These are phyloP conservation scores for Naematelia aurantialba DNA, from an alignment of 768 basidiomycete species.

Conservation along the genomic window DNA sequence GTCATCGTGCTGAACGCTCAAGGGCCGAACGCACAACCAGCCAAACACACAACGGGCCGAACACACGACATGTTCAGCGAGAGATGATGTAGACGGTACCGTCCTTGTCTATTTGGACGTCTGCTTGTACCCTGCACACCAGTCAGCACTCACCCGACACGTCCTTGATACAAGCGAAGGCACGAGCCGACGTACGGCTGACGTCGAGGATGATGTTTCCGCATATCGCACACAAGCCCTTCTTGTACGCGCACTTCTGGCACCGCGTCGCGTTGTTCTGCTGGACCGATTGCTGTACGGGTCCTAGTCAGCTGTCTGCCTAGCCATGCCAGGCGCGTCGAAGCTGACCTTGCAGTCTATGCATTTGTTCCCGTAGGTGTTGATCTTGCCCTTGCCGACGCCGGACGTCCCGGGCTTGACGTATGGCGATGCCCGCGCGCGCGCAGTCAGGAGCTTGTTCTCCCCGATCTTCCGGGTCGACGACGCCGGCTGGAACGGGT, in stretches of 20 bases:
- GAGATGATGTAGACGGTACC: too few relatives aligned
- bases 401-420: conserved; percentile 21
- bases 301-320: conserved; percentile 4
- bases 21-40: conserved; percentile 3
- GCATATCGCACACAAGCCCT: conserved; percentile 51
- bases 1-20: too few relatives aligned
- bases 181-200: conserved; percentile 26
- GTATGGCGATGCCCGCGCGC: conserved; percentile 42
- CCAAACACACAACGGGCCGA: not conserved
- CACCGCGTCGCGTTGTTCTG: conserved; percentile 47
- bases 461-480: conserved; percentile 49
- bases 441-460: conserved; percentile 48
- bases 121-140: conserved; percentile 43
- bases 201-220: conserved; percentile 47
- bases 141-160: not conserved
- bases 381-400: conserved; percentile 20
- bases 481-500: conserved; percentile 46
- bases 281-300: conserved; percentile 25
- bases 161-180: too few relatives aligned
- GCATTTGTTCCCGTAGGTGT: conserved; percentile 47
- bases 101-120: conserved; percentile 29
- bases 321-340: not conserved
- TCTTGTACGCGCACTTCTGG: conserved; percentile 51
- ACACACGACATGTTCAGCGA: conserved; percentile 1
- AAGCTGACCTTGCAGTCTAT: conserved; percentile 48